A percentile compares a stretch with the other conserved stretches of the same genome.
Evolutionary conservation across 2,329 filamentous ascomycete genomes (phyloP).

Genomic region (Paracoccidioides brasiliensis): DNA sequence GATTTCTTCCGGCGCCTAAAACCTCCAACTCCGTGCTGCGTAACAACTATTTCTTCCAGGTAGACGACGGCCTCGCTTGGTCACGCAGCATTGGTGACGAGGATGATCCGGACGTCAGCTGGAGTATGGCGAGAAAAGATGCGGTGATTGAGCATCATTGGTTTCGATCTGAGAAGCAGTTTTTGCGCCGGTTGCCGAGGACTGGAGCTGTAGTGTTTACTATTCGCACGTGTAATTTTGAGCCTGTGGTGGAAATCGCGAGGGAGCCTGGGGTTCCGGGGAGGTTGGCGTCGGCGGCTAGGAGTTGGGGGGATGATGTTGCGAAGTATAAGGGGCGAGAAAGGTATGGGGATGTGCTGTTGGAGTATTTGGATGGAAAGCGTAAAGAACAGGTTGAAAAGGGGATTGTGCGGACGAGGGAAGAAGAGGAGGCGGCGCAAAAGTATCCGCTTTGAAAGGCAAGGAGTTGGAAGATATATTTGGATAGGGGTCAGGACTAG

Average conservation of each 20-base stretch:
- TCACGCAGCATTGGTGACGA: constrained; percentile 62
- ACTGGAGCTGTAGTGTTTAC: constrained; percentile 55
- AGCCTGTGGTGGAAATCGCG: constrained; percentile 53
- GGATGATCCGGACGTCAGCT: constrained; percentile 51
- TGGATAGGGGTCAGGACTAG: too few species aligned
- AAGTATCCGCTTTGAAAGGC: constrained; percentile 45
- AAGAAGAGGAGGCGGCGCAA: constrained; percentile 31
- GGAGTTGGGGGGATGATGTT: constrained; percentile 73
- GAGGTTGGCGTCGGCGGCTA: constrained; percentile 59
- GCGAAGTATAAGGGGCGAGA: constrained; percentile 65
- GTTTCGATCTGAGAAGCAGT: constrained; percentile 67
- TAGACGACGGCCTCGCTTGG: constrained; percentile 67
- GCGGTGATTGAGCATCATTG: constrained; percentile 58
- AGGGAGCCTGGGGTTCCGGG: constrained; percentile 67
- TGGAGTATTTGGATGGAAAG: constrained; percentile 63
- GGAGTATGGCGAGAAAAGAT: constrained; percentile 65
- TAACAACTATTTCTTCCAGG: constrained; percentile 82
- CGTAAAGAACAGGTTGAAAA: constrained; percentile 59
- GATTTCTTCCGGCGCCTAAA: constrained; percentile 64
- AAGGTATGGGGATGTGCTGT: constrained; percentile 56
- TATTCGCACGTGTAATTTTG: constrained; percentile 69
- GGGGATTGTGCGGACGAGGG: constrained; percentile 49
- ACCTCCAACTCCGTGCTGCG: constrained; percentile 52
- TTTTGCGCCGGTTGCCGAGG: constrained; percentile 48
- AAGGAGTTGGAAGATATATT: neutral